A percentile compares a stretch with the other conserved stretches of the same genome.
Evolutionary conservation across 73 alveolate genomes (phyloP).

Genomic region (Uronychia setigera): DNA sequence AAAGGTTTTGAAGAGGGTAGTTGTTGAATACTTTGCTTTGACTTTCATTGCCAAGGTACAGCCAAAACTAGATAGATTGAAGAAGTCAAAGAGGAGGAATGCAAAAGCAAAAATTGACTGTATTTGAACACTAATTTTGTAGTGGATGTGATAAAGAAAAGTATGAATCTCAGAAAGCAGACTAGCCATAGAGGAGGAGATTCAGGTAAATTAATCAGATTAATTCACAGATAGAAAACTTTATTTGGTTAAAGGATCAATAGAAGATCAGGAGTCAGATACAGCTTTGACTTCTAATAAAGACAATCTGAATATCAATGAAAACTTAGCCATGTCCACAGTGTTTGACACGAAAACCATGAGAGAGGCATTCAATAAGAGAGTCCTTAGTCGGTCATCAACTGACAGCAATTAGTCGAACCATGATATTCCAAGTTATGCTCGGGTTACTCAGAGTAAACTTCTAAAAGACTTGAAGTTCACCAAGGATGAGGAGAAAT

Average conservation of each 20-base stretch:
- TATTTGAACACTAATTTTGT: neutral
- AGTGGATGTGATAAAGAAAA: neutral
- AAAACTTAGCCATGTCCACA: neutral
- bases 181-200: no score
- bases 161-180: neutral
- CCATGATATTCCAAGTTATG: neutral
- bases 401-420: neutral
- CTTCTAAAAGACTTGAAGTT: neutral
- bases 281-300: no score
- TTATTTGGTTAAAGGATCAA: no score
- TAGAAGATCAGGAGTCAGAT: no score
- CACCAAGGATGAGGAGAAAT: neutral
- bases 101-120: neutral
- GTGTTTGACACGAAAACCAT: neutral
- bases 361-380: neutral
- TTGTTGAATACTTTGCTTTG: neutral
- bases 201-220: no score
- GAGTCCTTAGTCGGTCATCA: neutral
- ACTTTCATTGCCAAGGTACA: neutral
- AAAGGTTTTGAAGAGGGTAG: neutral
- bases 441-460: neutral
- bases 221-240: no score
- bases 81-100: neutral
- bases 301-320: no score
- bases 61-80: neutral